Evolutionary conservation across 2,329 filamentous ascomycete genomes (phyloP).

Genomic region (Trichophyton equinum): DNA sequence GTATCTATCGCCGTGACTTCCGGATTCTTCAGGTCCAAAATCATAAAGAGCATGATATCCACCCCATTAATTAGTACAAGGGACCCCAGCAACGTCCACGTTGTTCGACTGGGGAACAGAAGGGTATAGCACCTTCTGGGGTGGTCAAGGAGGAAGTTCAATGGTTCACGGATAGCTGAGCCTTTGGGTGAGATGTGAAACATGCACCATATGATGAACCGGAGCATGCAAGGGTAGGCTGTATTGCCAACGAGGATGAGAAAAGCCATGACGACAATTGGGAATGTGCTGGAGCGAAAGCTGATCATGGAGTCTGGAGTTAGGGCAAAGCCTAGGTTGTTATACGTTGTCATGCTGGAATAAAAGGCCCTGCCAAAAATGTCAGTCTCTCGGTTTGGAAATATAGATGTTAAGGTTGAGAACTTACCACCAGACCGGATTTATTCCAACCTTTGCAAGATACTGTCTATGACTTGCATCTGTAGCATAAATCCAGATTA

Average conservation of each 20-base stretch:
- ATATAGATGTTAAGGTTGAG: constrained; percentile 52
- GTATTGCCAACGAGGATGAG: constrained; percentile 31
- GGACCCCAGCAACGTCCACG: constrained; percentile 44
- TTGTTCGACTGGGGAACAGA: constrained; percentile 48
- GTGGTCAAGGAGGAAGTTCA: constrained; percentile 50
- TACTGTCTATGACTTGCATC: constrained; percentile 30
- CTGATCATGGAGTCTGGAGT: constrained; percentile 44
- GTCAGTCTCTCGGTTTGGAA: constrained; percentile 61
- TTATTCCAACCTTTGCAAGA: constrained; percentile 29
- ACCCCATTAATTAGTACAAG: constrained; percentile 42
- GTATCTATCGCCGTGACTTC: constrained; percentile 25
- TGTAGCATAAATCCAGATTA: constrained; percentile 37
- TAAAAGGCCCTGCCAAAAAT: constrained; percentile 42
- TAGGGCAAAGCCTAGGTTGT: constrained; percentile 44
- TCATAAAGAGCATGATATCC: constrained; percentile 44
- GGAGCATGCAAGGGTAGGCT: constrained; percentile 43
- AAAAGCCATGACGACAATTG: constrained; percentile 29
- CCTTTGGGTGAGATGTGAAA: constrained; percentile 35
- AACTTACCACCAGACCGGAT: constrained; percentile 39
- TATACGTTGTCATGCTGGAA: constrained; percentile 40
- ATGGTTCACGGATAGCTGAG: constrained; percentile 24
- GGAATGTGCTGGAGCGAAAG: constrained; percentile 35
- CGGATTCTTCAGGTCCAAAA: constrained; percentile 41
- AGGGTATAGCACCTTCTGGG: constrained; percentile 51
- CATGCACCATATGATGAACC: constrained; percentile 46